Conservation (phyloP, 352 stramenopile genomes). For the Phytophthora citricola region DNA sequence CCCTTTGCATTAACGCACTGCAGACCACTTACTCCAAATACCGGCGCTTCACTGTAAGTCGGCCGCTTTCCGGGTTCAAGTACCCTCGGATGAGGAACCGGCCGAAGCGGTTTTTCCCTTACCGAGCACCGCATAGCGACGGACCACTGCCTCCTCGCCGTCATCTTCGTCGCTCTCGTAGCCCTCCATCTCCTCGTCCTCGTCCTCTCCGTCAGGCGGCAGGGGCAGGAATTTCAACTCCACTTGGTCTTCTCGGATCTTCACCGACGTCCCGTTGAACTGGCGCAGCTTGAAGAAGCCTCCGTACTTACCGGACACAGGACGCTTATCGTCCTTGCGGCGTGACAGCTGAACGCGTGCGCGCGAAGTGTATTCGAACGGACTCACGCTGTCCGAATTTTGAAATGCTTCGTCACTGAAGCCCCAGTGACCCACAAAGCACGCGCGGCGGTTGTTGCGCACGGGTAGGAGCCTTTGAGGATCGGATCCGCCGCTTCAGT, state of each 20-base stretch:
- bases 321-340: constrained; percentile 48
- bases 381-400: constrained; percentile 44
- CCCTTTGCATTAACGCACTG: background rate
- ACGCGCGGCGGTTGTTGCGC: constrained; percentile 47
- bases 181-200: constrained; percentile 31
- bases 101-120: constrained; percentile 70
- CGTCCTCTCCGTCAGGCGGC: constrained; percentile 31
- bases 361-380: constrained; percentile 74
- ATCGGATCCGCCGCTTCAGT: constrained; percentile 54
- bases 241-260: constrained; percentile 68
- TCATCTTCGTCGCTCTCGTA: constrained; percentile 33
- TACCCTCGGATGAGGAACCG: constrained; percentile 78
- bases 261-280: constrained; percentile 64
- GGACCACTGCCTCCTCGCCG: constrained; percentile 33
- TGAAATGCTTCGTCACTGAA: constrained; percentile 70
- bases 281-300: constrained; percentile 80
- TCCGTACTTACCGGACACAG: constrained; percentile 71
- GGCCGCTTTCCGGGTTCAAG: constrained; percentile 48
- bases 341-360: constrained; percentile 42
- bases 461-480: constrained; percentile 63
- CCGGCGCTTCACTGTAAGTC: constrained; percentile 58
- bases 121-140: constrained; percentile 67
- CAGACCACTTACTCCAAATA: constrained; percentile 58
- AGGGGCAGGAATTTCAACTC: constrained; percentile 73
- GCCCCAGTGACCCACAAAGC: constrained; percentile 65